Evolutionary conservation across 768 basidiomycete species (phyloP), one percentile per base, ranked within the genome.

Genomic region (Dictyophora rubrovolvata): DNA sequence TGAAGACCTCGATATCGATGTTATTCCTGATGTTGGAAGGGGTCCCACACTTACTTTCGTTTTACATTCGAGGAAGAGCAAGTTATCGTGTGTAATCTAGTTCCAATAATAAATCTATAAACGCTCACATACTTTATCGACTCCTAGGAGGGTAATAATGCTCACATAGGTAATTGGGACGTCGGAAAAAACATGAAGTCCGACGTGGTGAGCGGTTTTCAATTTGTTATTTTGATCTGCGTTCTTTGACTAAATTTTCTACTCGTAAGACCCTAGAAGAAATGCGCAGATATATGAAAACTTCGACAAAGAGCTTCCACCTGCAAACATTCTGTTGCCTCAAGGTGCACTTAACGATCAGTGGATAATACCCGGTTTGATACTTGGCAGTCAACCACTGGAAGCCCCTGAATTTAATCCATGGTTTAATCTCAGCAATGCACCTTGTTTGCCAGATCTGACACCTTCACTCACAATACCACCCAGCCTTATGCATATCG

Each of bases 361-460:
- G 37, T 56, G 55, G 55, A 42, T 18, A 12, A 48, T 48, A 21
- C 55, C 55, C 20, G 55, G 55, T 12, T n/a, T 56, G 34, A 37
- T 37, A 7, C 47, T 5, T 48, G n/a, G 11, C 17, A 28, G 42
- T 7, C 42, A 18, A 11, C 11, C 21, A 37, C 17, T 18, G 5
- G 7, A 8, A 23, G 23, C 16, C 34, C 36, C 9, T n/a, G 9
- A 28, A 17, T 55, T 46, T 46, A 10, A 37, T 14, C 55, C 55
- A 46, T 23, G 12, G 21, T 46, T 48, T n/a, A n/a, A 11, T 28
- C 47, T 48, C n/a, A n/a, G 17, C 36, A 18, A 46, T 21, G 7
- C 14, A 17, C 34, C 54, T 5, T 14, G 14, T 14, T 42, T 22
- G 28, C 35, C 54, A 7, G 54, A 28, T 17, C 16, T 55, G 12